Evolutionary conservation across 1,284 basidiomycete genomes (phyloP).

Genomic region (Butyriboletus appendiculatus): DNA sequence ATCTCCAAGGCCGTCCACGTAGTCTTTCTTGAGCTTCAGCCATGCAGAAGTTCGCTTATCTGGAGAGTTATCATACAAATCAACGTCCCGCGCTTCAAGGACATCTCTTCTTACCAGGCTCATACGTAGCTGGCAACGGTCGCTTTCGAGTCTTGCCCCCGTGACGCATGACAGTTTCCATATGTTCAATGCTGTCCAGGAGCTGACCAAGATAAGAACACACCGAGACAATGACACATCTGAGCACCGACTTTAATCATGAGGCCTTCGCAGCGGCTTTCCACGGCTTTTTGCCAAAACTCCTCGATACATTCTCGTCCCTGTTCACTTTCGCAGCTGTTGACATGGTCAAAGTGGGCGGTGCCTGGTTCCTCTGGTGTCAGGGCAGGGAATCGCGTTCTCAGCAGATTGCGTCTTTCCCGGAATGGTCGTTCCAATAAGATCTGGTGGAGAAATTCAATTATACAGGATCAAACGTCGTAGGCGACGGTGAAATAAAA

Average conservation of each 20-base stretch:
- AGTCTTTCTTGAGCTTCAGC: constrained; percentile 87
- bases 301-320: constrained; percentile 66
- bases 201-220: constrained; percentile 44
- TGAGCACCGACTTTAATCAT: constrained; percentile 79
- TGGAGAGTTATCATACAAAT: constrained; percentile 22
- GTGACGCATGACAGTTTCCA: constrained; percentile 34
- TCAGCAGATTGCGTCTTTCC: constrained; percentile 67
- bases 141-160: constrained; percentile 57
- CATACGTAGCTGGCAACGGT: constrained; percentile 85
- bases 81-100: background rate
- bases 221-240: constrained; percentile 16
- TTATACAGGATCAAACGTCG: background rate
- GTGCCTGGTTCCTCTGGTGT: constrained; percentile 45
- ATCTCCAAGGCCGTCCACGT: constrained; percentile 64
- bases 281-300: constrained; percentile 83
- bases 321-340: constrained; percentile 71
- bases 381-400: constrained; percentile 57
- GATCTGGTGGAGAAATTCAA: constrained; percentile 43
- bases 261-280: constrained; percentile 85
- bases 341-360: constrained; percentile 79
- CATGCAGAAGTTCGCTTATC: constrained; percentile 78
- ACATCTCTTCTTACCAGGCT: constrained; percentile 57
- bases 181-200: constrained; percentile 52
- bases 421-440: constrained; percentile 76
- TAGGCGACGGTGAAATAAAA: background rate